These are phyloP conservation scores for Chaetoscypha palmicola DNA, from an alignment of 2,329 filamentous ascomycete genomes.

Conservation along the genomic window DNA sequence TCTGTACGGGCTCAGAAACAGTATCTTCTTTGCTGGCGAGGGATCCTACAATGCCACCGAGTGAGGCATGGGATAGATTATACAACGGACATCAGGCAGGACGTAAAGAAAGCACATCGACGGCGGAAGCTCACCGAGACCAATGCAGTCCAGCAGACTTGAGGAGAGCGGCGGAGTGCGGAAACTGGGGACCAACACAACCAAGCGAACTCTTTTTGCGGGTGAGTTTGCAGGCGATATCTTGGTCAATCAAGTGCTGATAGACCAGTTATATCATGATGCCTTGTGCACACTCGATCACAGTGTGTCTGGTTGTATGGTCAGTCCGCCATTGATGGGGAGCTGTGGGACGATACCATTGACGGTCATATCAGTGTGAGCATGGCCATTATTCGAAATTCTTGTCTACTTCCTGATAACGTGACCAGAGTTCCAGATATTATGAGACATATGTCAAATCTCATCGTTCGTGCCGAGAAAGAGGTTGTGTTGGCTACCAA, in stretches of 20 bases:
- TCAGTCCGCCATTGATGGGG: conserved; percentile 51
- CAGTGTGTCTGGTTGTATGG: conserved; percentile 35
- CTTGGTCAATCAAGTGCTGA: not conserved
- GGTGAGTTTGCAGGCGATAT: conserved; percentile 31
- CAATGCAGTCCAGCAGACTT: conserved; percentile 37
- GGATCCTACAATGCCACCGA: conserved; percentile 45
- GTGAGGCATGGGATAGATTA: conserved; percentile 48
- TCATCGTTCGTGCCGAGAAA: conserved; percentile 64
- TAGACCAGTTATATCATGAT: conserved; percentile 18
- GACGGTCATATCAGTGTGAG: conserved; percentile 55
- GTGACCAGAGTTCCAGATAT: conserved; percentile 53
- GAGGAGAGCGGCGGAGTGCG: conserved; percentile 50
- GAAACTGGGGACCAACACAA: conserved; percentile 55
- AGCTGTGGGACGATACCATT: conserved; percentile 57
- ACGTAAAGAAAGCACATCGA: conserved; percentile 17
- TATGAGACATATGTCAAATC: conserved; percentile 65
- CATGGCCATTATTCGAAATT: too few relatives aligned
- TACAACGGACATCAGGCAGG: conserved; percentile 34
- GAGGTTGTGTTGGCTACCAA: conserved; percentile 72
- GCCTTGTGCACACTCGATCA: conserved; percentile 16
- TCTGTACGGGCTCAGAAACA: conserved; percentile 46
- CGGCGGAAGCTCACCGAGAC: conserved; percentile 18
- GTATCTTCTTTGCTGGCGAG: conserved; percentile 52
- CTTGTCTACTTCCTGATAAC: too few relatives aligned
- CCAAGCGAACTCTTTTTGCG: conserved; percentile 63